phyloP scores from a whole-genome alignment of 2,329 filamentous ascomycete genomes.

The Metarhizium anisopliae region DNA sequence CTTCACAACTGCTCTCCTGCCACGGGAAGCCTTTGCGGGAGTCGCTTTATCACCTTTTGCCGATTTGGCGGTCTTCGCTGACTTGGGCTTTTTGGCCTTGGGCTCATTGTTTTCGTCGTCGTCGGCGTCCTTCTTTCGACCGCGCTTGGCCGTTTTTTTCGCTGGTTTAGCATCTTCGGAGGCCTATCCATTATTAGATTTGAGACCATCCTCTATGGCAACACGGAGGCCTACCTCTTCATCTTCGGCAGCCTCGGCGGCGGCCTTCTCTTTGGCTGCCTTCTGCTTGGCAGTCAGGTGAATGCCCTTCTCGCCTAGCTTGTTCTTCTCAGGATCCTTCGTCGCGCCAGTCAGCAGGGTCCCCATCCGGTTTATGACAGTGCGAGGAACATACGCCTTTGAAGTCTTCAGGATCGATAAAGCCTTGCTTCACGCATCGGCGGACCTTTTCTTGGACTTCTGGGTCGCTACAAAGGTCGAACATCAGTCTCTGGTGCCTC shows the following conservation, averaged over 20 bases:
- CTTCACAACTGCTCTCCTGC: constrained; percentile 1
- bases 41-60: constrained; percentile 13
- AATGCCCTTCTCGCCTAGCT: constrained; percentile 57
- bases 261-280: constrained; percentile 24
- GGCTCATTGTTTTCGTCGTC: constrained; percentile 24
- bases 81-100: constrained; percentile 27
- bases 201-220: not conserved
- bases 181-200: constrained; percentile 4
- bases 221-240: constrained; percentile 7
- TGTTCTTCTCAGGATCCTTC: constrained; percentile 68
- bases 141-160: constrained; percentile 25
- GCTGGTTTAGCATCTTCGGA: constrained; percentile 15
- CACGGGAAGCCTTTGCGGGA: not conserved
- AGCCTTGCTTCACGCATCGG: constrained; percentile 63
- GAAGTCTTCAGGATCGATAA: constrained; percentile 80
- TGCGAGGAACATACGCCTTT: constrained; percentile 59
- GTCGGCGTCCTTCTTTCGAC: constrained; percentile 21
- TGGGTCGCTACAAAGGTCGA: constrained; percentile 30
- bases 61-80: constrained; percentile 12
- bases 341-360: not conserved
- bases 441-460: constrained; percentile 67
- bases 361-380: not conserved
- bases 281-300: constrained; percentile 33
- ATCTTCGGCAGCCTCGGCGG: constrained; percentile 14
- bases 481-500: constrained; percentile 7